phyloP scores from a whole-genome alignment of 129 eudicot genomes.

The Rutidosis leptorrhynchoides region DNA sequence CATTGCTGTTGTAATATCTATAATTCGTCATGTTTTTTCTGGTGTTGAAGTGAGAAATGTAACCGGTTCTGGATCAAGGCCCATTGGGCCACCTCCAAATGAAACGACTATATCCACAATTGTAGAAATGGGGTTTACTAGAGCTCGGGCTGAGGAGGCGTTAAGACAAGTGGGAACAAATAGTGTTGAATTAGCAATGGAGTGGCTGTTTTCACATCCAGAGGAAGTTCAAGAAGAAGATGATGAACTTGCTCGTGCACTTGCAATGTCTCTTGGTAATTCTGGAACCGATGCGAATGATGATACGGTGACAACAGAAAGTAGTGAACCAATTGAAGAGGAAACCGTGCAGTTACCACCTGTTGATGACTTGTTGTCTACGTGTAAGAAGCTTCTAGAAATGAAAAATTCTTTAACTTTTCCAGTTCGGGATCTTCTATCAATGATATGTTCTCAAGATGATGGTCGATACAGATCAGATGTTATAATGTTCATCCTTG shows the following conservation, averaged over 20 bases:
- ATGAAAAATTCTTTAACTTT: constrained; percentile 76
- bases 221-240: constrained; percentile 95
- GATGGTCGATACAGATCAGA: constrained; percentile 71
- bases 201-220: constrained; percentile 93
- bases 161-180: constrained; percentile 92
- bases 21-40: constrained; percentile 76
- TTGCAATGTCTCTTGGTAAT: constrained; percentile 97
- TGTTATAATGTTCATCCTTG: constrained; percentile 68
- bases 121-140: constrained; percentile 96
- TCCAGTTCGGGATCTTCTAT: constrained; percentile 84
- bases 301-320: constrained; percentile 46
- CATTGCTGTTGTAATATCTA: constrained; percentile 58
- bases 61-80: constrained; percentile 51
- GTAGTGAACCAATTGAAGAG: constrained; percentile 59
- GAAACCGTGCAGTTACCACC: constrained; percentile 78
- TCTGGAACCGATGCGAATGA: constrained; percentile 69
- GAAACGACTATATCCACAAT: constrained; percentile 84
- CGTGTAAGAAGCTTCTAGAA: constrained; percentile 75
- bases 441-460: constrained; percentile 84
- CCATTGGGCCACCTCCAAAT: constrained; percentile 83
- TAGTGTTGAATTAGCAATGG: constrained; percentile 98
- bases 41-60: constrained; percentile 86
- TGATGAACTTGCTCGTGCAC: constrained; percentile 99
- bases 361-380: constrained; percentile 70
- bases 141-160: constrained; percentile 95